Evolutionary conservation across 805 yeast genomes (phyloP), one percentile per base, ranked within the genome.

Genomic region (Metschnikowia picachoensis): DNA sequence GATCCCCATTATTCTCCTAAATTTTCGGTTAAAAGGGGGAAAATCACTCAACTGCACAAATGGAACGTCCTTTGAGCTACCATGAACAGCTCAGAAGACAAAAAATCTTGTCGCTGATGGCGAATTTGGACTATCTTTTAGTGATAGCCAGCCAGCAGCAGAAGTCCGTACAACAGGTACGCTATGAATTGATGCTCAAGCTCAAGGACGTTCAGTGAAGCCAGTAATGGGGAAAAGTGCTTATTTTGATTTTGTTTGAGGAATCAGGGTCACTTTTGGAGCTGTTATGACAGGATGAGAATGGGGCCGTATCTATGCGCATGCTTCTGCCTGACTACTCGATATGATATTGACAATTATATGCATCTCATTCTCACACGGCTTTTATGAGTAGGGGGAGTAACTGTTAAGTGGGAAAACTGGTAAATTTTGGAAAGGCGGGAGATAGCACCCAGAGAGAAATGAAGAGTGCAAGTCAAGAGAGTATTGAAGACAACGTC

Each of bases 101-200:
- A 49, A 62, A 59, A 14, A 68, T 72, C 33, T 47, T 68, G 43
- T 67, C 68, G 44, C 68, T 74, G 41, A 51, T 70, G 52, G 74
- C 69, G 44, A 72, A 70, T 51, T 58, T 56, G 46, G 74, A 68
- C 48, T 68, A 64, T 46, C 55, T 68, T 36, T 50, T 69, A 48
- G 64, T 67, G 37, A 61, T 67, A 25, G 76, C 77, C 12, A 59
- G 59, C 39, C 75, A 70, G 53, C 73, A 70, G 52, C 64, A 65
- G 44, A 71, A 70, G 47, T 61, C 72, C 6, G 74, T 72, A 30
- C 69, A 68, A 50, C 75, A 70, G 52, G 73, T 72, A 34, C 65
- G 62, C 43, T 65, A 71, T 48, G 77, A 72, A 52, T 51, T 72
- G 41, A 61, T 60, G 64, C 48, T 60, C 47, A 62, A 60, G 44